These are phyloP conservation scores for Fraxinus angustifolia DNA, from an alignment of 305 asterid species.

Conservation along the genomic window DNA sequence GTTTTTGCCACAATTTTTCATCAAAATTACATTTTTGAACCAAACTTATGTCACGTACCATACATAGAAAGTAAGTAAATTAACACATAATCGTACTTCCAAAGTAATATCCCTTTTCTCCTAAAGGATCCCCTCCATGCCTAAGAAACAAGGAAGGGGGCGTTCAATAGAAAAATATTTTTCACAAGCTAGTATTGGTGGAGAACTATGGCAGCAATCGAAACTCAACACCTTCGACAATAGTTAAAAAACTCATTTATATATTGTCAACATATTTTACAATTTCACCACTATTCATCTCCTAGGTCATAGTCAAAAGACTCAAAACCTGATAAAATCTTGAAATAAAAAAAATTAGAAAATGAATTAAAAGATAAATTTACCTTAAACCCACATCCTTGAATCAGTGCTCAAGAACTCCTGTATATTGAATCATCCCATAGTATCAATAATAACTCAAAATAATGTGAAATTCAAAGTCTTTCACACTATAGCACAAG, in stretches of 20 bases:
- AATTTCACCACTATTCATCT: not conserved
- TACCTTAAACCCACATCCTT: slow-evolving; percentile 85
- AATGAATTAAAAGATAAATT: slow-evolving; percentile 3
- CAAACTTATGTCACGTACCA: not conserved
- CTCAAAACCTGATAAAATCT: slow-evolving; percentile 32
- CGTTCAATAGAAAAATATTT: too few species aligned
- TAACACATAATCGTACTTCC: too few species aligned
- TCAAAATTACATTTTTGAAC: too few species aligned
- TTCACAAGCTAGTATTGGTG: too few species aligned
- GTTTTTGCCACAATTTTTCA: too few species aligned
- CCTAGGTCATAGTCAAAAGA: slow-evolving; percentile 39
- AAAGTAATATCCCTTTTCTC: too few species aligned
- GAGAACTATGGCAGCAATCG: too few species aligned
- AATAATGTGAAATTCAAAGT: slow-evolving; percentile 42
- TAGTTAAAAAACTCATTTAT: too few species aligned
- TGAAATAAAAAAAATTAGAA: not conserved
- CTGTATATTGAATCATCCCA: slow-evolving; percentile 46
- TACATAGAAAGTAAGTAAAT: too few species aligned
- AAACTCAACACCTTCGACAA: too few species aligned
- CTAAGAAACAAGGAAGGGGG: not conserved
- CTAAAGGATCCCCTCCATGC: not conserved
- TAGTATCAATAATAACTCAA: slow-evolving; percentile 30
- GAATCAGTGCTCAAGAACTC: slow-evolving; percentile 38
- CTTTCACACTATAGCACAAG: not conserved
- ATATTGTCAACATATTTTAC: too few species aligned